These are phyloP conservation scores for Trichophaea hybrida DNA, from an alignment of 2,329 filamentous ascomycete species.

Conservation along the genomic window DNA sequence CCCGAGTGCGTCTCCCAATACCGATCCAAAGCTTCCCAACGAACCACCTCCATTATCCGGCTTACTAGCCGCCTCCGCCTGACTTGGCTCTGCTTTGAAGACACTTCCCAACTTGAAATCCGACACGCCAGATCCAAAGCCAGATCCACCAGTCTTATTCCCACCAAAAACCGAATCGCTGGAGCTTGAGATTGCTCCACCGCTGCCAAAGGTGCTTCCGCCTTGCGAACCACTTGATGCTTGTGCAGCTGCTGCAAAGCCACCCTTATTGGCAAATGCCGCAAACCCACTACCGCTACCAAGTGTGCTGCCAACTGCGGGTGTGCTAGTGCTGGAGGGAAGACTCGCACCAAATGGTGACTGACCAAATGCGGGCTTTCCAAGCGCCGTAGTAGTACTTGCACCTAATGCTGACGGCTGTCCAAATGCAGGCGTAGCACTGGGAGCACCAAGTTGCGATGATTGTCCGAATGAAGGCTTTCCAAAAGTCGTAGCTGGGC, in stretches of 20 bases:
- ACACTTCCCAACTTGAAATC: slow-evolving; percentile 17
- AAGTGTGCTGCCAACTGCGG: slow-evolving; percentile 10
- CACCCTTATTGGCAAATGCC: slow-evolving; percentile 21
- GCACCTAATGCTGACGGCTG: slow-evolving; percentile 38
- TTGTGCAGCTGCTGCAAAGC: slow-evolving; percentile 11
- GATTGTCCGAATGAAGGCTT: slow-evolving; percentile 34
- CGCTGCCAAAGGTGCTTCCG: slow-evolving; percentile 12
- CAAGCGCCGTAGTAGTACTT: slow-evolving; percentile 26
- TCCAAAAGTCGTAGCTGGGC: slow-evolving; percentile 28
- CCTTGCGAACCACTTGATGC: not conserved
- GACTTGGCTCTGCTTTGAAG: slow-evolving; percentile 14
- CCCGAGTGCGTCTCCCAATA: not conserved
- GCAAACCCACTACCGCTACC: slow-evolving; percentile 15
- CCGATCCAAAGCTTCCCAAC: slow-evolving; percentile 5
- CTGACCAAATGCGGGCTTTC: slow-evolving; percentile 34
- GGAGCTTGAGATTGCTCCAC: slow-evolving; percentile 1
- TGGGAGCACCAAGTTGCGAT: slow-evolving; percentile 10
- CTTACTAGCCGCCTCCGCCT: not conserved
- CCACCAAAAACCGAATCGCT: not conserved
- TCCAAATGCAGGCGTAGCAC: slow-evolving; percentile 35
- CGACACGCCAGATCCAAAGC: not conserved
- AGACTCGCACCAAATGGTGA: slow-evolving; percentile 4
- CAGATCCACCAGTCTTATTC: slow-evolving; percentile 7
- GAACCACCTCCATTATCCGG: not conserved
- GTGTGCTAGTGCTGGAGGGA: not conserved